Conservation (phyloP, 257 asterid species). For the Fraxinus americana region DNA sequence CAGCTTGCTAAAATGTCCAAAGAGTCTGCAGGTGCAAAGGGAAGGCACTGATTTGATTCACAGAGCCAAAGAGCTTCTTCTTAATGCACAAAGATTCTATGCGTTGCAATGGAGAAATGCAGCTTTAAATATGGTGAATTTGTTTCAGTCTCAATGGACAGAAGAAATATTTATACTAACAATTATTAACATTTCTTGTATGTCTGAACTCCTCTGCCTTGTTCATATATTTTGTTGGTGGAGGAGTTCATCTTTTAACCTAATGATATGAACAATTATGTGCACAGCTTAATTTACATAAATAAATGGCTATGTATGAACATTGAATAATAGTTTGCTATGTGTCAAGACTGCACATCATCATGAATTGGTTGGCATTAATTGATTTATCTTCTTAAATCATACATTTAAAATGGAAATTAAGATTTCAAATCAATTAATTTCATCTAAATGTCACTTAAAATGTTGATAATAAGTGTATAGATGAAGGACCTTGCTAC, state of each 20-base stretch:
- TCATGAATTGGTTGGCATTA: too few relatives aligned
- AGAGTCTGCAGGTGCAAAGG: slow-evolving; percentile 20
- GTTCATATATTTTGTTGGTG: neutral
- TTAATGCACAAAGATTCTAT: slow-evolving; percentile 23
- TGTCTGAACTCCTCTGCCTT: neutral
- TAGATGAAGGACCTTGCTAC: too few relatives aligned
- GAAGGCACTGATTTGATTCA: slow-evolving; percentile 25
- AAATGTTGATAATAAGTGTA: too few relatives aligned
- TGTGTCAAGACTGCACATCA: too few relatives aligned
- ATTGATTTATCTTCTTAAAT: too few relatives aligned
- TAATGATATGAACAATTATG: neutral
- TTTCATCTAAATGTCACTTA: too few relatives aligned
- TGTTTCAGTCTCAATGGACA: slow-evolving; percentile 46
- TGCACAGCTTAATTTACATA: too few relatives aligned
- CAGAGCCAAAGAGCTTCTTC: slow-evolving; percentile 38
- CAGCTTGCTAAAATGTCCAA: slow-evolving; percentile 43
- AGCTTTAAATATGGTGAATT: slow-evolving; percentile 38
- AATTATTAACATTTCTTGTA: neutral
- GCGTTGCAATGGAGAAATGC: slow-evolving; percentile 39
- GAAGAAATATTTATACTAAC: neutral
- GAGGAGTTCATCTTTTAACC: neutral
- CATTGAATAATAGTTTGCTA: too few relatives aligned
- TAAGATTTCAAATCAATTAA: too few relatives aligned
- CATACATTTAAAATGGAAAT: too few relatives aligned
- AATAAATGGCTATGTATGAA: too few relatives aligned